Base-by-base conservation (phyloP, 805 yeast genomes). In the Nematodospora valgi region DNA sequence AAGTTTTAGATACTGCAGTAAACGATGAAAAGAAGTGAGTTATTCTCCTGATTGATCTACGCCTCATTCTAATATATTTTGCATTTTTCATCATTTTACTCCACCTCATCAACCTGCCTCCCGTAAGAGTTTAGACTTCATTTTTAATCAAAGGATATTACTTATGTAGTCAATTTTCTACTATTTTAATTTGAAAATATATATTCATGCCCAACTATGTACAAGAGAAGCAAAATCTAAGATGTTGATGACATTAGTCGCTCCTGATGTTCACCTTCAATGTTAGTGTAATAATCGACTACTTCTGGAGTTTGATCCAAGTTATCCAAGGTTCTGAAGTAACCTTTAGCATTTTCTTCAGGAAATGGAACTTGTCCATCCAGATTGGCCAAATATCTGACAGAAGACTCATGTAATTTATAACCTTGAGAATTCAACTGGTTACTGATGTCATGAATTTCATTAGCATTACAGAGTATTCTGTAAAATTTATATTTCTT, bases 291-390 rank as follows among this genome's bases (percentile, higher is more conserved):
- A 40, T 85, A 78, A 43, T 78, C 86, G 5, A 86, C 78, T 14
- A 91, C 85, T 48, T 93, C 98, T 32, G 82, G 87, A n/a, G 87
- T 63, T 22, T 80, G 86, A 35, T 86, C 94, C 30, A 91, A 64
- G 31, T 69, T 67, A 15, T 56, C 63, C 22, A 82, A 56, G 23
- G 88, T 76, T 49, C 78, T 83, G 11, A 72, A 71, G 47, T 77
- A 72, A 23, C 69, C 68, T 40, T 67, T 71, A 39, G 58, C 64
- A 6, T 69, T 59, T 3, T 78, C 87, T 17, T 67, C 78, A 0
- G 69, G 66, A 20, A 81, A 72, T 8, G 68, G 72, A 3, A 78
- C 79, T 41, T 64, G 60, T 47, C 74, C 71, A 30, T 83, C 94
- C 2, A 69, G 62, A 28, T 76, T 78, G 0, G 94, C 78, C 6